These are phyloP conservation scores for Sonneratia caseolaris DNA, from an alignment of 345 rosid genomes.

Conservation along the genomic window DNA sequence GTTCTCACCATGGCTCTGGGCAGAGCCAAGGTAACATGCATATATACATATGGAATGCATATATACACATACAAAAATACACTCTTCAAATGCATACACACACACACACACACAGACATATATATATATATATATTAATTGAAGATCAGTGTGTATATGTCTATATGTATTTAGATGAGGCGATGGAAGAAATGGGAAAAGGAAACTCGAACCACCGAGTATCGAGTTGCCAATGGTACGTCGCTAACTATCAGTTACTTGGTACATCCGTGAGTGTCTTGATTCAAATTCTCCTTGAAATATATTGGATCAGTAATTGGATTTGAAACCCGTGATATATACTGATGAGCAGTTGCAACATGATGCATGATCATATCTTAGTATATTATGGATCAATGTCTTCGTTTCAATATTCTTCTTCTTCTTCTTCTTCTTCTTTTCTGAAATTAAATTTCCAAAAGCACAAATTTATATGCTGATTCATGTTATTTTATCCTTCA, in stretches of 20 bases:
- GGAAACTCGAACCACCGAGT: constrained; percentile 61
- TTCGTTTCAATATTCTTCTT: no score
- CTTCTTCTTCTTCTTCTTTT: no score
- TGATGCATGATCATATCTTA: no score
- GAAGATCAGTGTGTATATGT: not conserved
- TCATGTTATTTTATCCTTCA: no score
- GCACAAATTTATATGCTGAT: no score
- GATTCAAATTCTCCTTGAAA: not conserved
- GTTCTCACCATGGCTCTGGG: constrained; percentile 51
- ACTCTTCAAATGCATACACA: no score
- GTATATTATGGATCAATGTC: no score
- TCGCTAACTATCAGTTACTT: not conserved
- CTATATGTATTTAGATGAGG: constrained; percentile 31
- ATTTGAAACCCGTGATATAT: no score
- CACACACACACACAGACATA: not conserved
- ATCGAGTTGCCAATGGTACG: constrained; percentile 43
- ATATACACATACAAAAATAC: not conserved
- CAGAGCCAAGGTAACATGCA: constrained; percentile 43
- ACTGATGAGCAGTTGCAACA: no score
- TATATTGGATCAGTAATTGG: no score
- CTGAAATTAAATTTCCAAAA: no score
- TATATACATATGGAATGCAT: no score
- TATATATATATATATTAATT: not conserved
- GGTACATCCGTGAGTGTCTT: not conserved
- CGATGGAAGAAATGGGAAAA: constrained; percentile 69